Evolutionary conservation across 2,329 filamentous ascomycete species (phyloP), one percentile per base, ranked within the genome.

Genomic region (Torrubiellomyces zombiae): DNA sequence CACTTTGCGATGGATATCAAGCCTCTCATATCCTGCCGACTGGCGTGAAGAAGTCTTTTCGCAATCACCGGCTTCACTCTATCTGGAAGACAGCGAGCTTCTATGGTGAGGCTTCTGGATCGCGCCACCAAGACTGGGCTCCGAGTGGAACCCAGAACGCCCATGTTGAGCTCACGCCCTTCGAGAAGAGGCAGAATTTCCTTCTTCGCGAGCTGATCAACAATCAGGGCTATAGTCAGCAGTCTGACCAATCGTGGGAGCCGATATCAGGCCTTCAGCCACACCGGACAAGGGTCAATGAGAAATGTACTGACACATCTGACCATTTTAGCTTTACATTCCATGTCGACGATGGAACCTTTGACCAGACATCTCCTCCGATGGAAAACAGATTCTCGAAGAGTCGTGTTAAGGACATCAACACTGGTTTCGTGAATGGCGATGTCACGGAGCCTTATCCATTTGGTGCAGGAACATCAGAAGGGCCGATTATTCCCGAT

Each of bases 401-500:
- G 31, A 59, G 47, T 28, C 72, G 63, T 36, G 50, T 61, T 12
- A 67, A 75, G 28, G 67, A 63, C 25, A 74, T 75, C 35, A 67
- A 69, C 43, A 74, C 68, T 11, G 63, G 51, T 19, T 75, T 75
- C 43, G 58, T 58, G 12, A 51, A 61, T 4, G 57, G 60, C 9
- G 58, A 68, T 12, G 43, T 50, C 21, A 35, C 49, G 5, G 45
- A 49, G 17, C 43, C 48, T 12, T 66, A 56, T 57, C 50, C 60
- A 28, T 70, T 70, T 33, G 65, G 48, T 27, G 65, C 65, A 9
- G 63, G 64, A 5, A 49, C 48, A 17, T 40, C 40, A 37, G 38
- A 49, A n/a, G n/a, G n/a, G n/a, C n/a, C n/a, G n/a, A n/a, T n/a
- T n/a, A n/a, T n/a, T n/a, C n/a, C n/a, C n/a, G n/a, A n/a, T n/a